Conservation (phyloP, 2,329 filamentous ascomycete genomes). For the Aspergillus melleus region DNA sequence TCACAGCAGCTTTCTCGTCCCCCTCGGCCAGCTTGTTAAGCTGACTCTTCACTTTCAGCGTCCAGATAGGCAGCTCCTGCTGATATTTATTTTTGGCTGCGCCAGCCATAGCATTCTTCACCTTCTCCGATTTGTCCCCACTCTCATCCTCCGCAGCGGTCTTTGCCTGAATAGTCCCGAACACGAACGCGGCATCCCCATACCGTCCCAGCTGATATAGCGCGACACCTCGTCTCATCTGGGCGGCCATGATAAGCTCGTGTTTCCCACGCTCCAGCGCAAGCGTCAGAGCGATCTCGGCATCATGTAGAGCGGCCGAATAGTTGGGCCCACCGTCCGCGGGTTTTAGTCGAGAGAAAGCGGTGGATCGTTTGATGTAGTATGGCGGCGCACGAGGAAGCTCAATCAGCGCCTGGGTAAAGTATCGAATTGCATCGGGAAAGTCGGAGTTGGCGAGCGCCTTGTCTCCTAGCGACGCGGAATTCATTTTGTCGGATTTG, state of each 20-base stretch:
- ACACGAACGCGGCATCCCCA: conserved; percentile 73
- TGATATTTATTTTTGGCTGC: conserved; percentile 24
- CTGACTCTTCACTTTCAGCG: conserved; percentile 55
- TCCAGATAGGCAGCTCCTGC: conserved; percentile 57
- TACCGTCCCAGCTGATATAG: conserved; percentile 69
- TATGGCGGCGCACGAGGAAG: conserved; percentile 70
- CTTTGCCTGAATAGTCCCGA: conserved; percentile 56
- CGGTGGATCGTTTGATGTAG: conserved; percentile 78
- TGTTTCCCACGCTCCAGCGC: conserved; percentile 69
- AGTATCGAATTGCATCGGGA: conserved; percentile 65
- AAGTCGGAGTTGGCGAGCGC: conserved; percentile 66
- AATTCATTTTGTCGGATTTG: conserved; percentile 45
- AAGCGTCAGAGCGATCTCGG: conserved; percentile 63
- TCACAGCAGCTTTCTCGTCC: conserved; percentile 48
- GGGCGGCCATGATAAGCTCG: conserved; percentile 74
- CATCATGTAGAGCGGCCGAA: conserved; percentile 63
- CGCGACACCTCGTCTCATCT: conserved; percentile 75
- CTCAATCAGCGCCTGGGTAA: conserved; percentile 64
- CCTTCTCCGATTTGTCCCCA: conserved; percentile 26
- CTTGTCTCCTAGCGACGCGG: conserved; percentile 57
- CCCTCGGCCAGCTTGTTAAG: conserved; percentile 51
- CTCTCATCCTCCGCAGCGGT: conserved; percentile 49
- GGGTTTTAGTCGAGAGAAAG: conserved; percentile 65
- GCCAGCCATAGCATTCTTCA: conserved; percentile 33
- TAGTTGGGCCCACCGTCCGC: conserved; percentile 45